Conservation (phyloP, 1,284 basidiomycete genomes). For the Marasmius fiardii region DNA sequence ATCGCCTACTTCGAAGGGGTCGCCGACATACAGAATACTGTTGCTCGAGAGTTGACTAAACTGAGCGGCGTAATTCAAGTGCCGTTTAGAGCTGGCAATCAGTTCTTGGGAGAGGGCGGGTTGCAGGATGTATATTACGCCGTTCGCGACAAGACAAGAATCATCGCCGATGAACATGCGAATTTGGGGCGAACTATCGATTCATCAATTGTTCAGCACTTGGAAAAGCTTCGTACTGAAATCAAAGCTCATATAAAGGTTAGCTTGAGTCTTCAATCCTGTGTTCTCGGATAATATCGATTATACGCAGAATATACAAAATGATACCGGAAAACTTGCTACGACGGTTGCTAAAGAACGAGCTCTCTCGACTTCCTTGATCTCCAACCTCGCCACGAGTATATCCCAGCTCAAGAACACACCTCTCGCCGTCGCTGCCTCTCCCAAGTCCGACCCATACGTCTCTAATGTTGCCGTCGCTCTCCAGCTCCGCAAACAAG, state of each 20-base stretch:
- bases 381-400: conserved; percentile 85
- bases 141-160: conserved; percentile 91
- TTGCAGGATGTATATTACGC: conserved; percentile 92
- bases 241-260: conserved; percentile 98
- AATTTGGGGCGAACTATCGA: conserved; percentile 96
- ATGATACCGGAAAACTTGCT: conserved; percentile 95
- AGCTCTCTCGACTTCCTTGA: conserved; percentile 83
- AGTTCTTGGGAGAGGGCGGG: conserved; percentile 92
- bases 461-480: conserved; percentile 79
- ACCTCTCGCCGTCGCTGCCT: conserved; percentile 69
- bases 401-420: conserved; percentile 95
- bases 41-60: conserved; percentile 92
- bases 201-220: conserved; percentile 95
- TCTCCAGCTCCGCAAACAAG: conserved; percentile 89
- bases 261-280: conserved; percentile 17
- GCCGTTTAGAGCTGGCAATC: conserved; percentile 93
- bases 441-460: conserved; percentile 35
- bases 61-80: conserved; percentile 98
- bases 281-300: not conserved
- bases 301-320: conserved; percentile 94
- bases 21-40: conserved; percentile 94
- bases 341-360: conserved; percentile 93
- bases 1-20: conserved; percentile 88
- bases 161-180: conserved; percentile 95
- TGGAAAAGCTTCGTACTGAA: conserved; percentile 91